Evolutionary conservation across 305 asterid genomes (phyloP).

Genomic region (Fraxinus angustifolia): DNA sequence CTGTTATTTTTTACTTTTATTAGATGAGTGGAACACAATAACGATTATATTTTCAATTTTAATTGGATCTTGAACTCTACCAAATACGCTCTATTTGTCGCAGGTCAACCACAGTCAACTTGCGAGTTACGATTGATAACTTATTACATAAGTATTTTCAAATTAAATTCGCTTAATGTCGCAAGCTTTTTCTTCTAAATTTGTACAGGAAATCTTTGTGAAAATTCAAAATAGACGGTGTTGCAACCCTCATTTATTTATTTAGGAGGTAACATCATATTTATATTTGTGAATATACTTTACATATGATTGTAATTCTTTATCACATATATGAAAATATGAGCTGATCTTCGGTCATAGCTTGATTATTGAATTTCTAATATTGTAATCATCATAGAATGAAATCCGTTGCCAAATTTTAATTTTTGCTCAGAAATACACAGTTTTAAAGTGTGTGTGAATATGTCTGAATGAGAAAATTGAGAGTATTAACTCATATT

Average conservation of each 20-base stretch:
- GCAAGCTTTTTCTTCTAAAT: neutral
- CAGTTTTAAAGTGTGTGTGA: conserved; percentile 24
- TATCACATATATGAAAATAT: neutral
- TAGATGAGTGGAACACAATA: too few species aligned
- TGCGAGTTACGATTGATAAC: too few species aligned
- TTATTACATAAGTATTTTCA: neutral
- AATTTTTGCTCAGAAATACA: neutral
- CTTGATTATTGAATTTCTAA: neutral
- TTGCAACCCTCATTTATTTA: neutral
- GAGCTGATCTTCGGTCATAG: neutral
- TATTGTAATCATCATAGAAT: neutral
- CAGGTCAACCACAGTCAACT: too few species aligned
- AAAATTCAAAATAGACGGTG: neutral
- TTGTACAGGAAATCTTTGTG: neutral
- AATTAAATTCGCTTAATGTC: too few species aligned
- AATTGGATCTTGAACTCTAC: too few species aligned
- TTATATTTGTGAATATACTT: neutral
- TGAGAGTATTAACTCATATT: neutral
- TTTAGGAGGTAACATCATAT: neutral
- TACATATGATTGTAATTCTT: neutral
- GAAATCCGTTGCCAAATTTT: neutral
- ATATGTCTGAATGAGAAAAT: conserved; percentile 27
- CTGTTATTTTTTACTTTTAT: too few species aligned
- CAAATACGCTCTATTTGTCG: too few species aligned
- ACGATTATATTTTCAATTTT: too few species aligned